Conservation (phyloP, 345 rosid genomes). For the Sisymbrium altissimum region DNA sequence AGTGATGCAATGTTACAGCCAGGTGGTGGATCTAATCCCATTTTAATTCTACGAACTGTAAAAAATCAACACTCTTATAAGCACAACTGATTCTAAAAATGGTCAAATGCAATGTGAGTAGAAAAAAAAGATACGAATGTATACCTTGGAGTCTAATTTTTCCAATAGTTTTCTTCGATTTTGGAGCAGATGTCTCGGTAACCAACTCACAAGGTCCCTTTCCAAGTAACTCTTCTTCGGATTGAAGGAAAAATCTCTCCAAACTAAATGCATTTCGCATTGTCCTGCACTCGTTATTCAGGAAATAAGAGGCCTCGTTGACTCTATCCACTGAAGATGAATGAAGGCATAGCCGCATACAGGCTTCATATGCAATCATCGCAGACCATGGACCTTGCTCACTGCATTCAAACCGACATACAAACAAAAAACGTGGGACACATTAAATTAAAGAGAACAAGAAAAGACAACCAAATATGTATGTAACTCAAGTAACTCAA, state of each 20-base stretch:
- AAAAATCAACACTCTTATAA: conserved; percentile 19
- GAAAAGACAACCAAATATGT: not conserved
- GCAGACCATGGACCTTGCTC: conserved; percentile 96
- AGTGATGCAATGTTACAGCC: conserved; percentile 73
- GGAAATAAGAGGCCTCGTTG: conserved; percentile 66
- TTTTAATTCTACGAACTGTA: conserved; percentile 83
- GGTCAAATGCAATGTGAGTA: conserved; percentile 10
- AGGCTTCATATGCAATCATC: conserved; percentile 85
- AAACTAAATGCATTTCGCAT: conserved; percentile 76
- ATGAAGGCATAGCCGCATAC: conserved; percentile 83
- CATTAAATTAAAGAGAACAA: not conserved
- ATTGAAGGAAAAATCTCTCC: conserved; percentile 64
- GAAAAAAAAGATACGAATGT: not conserved
- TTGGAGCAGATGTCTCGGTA: conserved; percentile 57
- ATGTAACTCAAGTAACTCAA: conserved; percentile 32
- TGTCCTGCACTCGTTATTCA: conserved; percentile 73
- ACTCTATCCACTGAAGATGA: conserved; percentile 75
- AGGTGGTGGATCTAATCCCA: conserved; percentile 60
- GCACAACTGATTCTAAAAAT: not conserved
- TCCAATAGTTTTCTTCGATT: conserved; percentile 69
- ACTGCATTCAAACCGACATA: conserved; percentile 40
- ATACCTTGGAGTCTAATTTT: conserved; percentile 92
- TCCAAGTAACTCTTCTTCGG: conserved; percentile 84
- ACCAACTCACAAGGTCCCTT: conserved; percentile 60
- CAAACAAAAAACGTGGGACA: not conserved